Evolutionary conservation across 1,284 basidiomycete genomes (phyloP).

Genomic region (Apiotrichum domesticum): DNA sequence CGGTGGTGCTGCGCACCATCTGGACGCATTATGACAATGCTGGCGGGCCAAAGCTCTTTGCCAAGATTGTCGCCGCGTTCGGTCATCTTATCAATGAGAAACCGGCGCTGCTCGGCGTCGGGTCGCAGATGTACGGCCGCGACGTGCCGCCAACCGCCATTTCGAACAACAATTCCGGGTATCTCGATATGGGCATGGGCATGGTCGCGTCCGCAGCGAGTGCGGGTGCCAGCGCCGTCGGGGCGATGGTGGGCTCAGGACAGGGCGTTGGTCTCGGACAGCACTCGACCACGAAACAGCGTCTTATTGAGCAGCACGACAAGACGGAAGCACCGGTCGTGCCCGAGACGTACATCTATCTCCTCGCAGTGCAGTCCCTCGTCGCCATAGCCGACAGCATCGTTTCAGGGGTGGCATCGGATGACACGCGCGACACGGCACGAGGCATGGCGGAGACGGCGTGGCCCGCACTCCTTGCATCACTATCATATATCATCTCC

Average conservation of each 20-base stretch:
- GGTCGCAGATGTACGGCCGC: constrained; percentile 70
- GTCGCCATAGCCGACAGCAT: constrained; percentile 84
- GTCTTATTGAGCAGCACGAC: constrained; percentile 93
- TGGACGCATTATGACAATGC: constrained; percentile 73
- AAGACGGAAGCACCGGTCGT: constrained; percentile 89
- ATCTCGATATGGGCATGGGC: constrained; percentile 65
- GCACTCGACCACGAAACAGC: constrained; percentile 73
- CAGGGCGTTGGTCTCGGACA: constrained; percentile 58
- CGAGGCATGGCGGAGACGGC: constrained; percentile 73
- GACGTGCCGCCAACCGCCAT: constrained; percentile 51
- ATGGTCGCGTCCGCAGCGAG: constrained; percentile 77
- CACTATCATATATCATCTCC: constrained; percentile 77
- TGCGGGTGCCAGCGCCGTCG: constrained; percentile 66
- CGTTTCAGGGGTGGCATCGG: constrained; percentile 54
- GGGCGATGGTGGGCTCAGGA: constrained; percentile 62
- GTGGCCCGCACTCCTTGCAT: constrained; percentile 85
- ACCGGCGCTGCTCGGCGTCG: constrained; percentile 71
- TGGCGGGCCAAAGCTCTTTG: constrained; percentile 60
- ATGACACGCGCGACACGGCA: constrained; percentile 49
- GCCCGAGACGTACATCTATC: constrained; percentile 86
- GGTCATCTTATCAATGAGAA: constrained; percentile 81
- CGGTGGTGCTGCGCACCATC: constrained; percentile 68
- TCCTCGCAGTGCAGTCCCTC: constrained; percentile 82
- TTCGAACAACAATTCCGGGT: constrained; percentile 31
- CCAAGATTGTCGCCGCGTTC: constrained; percentile 69